phyloP scores from a whole-genome alignment of 176 grass and related monocot genomes.

The Phoenix dactylifera region DNA sequence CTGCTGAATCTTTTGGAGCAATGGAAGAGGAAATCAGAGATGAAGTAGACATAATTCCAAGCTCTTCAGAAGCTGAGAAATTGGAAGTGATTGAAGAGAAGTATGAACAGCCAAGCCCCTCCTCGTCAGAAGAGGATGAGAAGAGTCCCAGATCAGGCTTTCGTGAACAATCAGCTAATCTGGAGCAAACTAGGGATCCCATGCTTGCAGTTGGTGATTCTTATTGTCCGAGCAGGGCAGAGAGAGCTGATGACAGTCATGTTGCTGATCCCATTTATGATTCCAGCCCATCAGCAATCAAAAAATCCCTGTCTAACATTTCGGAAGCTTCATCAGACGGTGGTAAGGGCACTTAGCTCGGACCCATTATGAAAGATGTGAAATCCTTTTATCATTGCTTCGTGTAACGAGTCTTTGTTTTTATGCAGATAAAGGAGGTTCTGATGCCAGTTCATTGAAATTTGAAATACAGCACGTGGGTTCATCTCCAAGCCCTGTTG shows the following conservation, averaged over 20 bases:
- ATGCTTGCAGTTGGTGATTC: not conserved
- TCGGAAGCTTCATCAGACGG: constrained; percentile 4
- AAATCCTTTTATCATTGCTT: too few relatives aligned
- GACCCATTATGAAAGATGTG: too few relatives aligned
- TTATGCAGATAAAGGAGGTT: constrained; percentile 2
- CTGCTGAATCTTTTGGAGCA: not conserved
- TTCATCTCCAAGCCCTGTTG: constrained; percentile 4
- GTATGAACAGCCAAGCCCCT: not conserved
- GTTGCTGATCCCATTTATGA: constrained; percentile 2
- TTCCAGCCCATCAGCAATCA: not conserved
- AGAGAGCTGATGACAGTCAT: not conserved
- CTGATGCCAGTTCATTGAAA: too few relatives aligned
- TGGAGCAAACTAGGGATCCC: not conserved
- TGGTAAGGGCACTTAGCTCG: too few relatives aligned
- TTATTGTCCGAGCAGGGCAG: not conserved
- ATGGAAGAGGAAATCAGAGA: constrained; percentile 3
- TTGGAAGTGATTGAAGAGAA: constrained; percentile 8
- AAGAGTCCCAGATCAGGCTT: not conserved
- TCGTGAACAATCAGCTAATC: not conserved
- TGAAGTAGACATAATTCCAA: not conserved
- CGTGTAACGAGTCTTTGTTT: too few relatives aligned
- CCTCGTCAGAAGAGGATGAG: not conserved
- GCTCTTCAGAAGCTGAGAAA: constrained; percentile 9
- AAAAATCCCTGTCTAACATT: not conserved
- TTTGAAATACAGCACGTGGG: not conserved